A percentile compares a stretch with the other conserved stretches of the same genome.
These are phyloP conservation scores for Phaeosphaeriaceae sp. DNA, from an alignment of 2,329 filamentous ascomycete species.

Conservation along the genomic window DNA sequence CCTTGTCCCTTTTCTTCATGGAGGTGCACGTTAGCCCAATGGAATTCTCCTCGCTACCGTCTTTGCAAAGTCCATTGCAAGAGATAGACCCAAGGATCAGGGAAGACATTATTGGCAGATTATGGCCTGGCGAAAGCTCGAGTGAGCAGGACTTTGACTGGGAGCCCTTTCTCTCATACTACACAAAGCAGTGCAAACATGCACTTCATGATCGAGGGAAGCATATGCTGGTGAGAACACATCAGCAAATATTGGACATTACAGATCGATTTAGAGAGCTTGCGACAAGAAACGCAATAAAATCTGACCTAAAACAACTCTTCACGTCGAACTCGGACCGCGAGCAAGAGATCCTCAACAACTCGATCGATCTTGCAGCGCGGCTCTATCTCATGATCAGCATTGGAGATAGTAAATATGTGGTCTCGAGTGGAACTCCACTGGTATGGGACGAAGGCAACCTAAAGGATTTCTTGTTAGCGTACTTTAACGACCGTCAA, in stretches of 20 bases:
- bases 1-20: too few species aligned
- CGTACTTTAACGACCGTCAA: too few species aligned
- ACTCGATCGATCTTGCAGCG: conserved; percentile 2
- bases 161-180: conserved; percentile 5
- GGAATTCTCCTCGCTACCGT: too few species aligned
- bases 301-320: background rate
- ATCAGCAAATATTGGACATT: conserved; percentile 5
- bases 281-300: background rate
- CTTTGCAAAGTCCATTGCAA: too few species aligned
- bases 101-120: too few species aligned
- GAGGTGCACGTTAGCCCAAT: too few species aligned
- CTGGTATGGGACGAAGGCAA: too few species aligned
- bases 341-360: conserved; percentile 5
- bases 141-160: background rate
- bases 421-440: too few species aligned
- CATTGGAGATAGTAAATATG: too few species aligned
- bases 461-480: too few species aligned
- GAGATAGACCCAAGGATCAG: too few species aligned
- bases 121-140: too few species aligned
- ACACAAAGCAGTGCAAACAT: conserved; percentile 6
- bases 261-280: background rate
- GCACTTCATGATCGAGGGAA: conserved; percentile 4
- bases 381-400: background rate
- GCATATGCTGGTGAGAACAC: conserved; percentile 1
- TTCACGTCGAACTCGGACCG: background rate